These are phyloP conservation scores for Lineolata rhizophorae DNA, from an alignment of 495 filamentous ascomycete species.

Conservation along the genomic window DNA sequence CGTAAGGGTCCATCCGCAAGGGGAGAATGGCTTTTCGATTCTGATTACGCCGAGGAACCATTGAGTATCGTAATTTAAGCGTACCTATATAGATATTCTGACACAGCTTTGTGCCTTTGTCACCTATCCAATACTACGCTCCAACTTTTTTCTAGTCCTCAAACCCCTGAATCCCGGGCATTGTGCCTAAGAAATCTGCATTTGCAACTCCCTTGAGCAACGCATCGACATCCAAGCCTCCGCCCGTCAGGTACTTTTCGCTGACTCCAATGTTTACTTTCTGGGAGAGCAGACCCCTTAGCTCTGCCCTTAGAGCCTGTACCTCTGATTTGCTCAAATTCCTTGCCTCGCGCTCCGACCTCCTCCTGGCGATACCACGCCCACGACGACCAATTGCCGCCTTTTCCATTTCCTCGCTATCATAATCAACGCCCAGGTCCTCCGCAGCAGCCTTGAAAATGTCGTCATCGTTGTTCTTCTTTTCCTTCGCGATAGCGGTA, in stretches of 20 bases:
- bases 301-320: constrained; percentile 32
- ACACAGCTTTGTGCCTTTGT: too few relatives aligned
- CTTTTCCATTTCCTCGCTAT: constrained; percentile 60
- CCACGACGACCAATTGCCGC: constrained; percentile 35
- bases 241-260: constrained; percentile 66
- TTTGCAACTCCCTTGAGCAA: constrained; percentile 44
- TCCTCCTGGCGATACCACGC: constrained; percentile 42
- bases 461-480: constrained; percentile 57
- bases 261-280: constrained; percentile 82
- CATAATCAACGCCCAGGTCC: constrained; percentile 83
- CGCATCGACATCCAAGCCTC: constrained; percentile 61
- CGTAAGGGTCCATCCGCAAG: too few relatives aligned
- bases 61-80: too few relatives aligned
- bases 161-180: too few relatives aligned
- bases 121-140: too few relatives aligned
- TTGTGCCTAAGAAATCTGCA: too few relatives aligned
- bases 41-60: too few relatives aligned
- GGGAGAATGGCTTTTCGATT: too few relatives aligned
- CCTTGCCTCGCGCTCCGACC: constrained; percentile 49
- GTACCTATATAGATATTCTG: too few relatives aligned
- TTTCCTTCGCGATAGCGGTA: constrained; percentile 62
- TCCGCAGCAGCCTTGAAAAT: constrained; percentile 73
- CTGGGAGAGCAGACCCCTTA: constrained; percentile 44
- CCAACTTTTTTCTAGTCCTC: too few relatives aligned
- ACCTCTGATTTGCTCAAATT: constrained; percentile 50